phyloP scores from a whole-genome alignment of 2,329 filamentous ascomycete species.

The Bipolaris cookei region DNA sequence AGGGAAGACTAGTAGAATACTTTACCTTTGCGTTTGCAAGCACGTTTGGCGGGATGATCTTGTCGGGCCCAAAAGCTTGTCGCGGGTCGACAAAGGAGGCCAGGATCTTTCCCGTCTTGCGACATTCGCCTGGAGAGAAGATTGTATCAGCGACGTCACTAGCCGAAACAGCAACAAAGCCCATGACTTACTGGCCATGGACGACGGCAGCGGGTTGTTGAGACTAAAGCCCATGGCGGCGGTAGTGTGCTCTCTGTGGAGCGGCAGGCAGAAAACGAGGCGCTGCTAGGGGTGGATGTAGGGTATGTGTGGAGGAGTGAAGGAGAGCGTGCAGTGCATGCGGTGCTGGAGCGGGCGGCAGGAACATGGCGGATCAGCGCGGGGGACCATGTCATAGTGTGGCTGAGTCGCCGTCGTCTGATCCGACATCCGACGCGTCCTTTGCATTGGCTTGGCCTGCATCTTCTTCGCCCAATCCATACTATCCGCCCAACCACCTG shows the following conservation, averaged over 20 bases:
- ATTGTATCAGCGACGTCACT: conserved; percentile 46
- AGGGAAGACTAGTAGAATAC: neutral
- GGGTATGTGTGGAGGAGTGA: neutral
- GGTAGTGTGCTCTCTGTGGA: neutral
- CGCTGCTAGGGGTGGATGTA: neutral
- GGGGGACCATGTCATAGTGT: conserved; percentile 17
- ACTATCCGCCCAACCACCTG: no score
- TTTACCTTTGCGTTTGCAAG: conserved; percentile 87
- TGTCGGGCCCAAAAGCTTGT: conserved; percentile 93
- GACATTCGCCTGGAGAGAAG: conserved; percentile 79
- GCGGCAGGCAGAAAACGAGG: neutral
- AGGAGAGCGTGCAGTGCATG: conserved; percentile 1
- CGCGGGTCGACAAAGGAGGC: conserved; percentile 92
- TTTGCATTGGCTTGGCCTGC: neutral
- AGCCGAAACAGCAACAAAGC: neutral
- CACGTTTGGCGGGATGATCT: conserved; percentile 90
- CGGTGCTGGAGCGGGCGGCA: conserved; percentile 7
- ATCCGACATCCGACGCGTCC: conserved; percentile 2
- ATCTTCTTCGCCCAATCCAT: no score
- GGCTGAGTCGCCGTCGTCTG: conserved; percentile 9
- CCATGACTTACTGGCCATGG: conserved; percentile 57
- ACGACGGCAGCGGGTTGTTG: conserved; percentile 62
- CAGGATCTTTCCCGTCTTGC: conserved; percentile 95
- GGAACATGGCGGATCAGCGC: conserved; percentile 6
- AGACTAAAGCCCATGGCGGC: conserved; percentile 55